Evolutionary conservation across 2,329 filamentous ascomycete species (phyloP).

Genomic region (Sporothrix pseudoabietina): DNA sequence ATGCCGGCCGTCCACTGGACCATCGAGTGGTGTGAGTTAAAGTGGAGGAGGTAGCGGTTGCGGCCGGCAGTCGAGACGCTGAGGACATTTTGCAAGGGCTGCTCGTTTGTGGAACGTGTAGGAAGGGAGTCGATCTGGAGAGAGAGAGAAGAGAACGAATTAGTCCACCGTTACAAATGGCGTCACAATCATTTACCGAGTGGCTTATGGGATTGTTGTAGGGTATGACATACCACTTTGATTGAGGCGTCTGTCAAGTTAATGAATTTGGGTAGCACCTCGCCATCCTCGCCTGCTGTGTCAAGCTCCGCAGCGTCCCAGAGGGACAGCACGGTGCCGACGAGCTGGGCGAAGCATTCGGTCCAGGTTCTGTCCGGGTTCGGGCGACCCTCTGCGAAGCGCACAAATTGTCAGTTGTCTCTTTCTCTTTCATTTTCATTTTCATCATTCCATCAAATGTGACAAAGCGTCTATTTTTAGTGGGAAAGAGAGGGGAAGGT

Average conservation of each 20-base stretch:
- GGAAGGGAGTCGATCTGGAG: constrained; percentile 82
- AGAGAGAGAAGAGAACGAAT: background rate
- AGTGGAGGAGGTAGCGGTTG: constrained; percentile 93
- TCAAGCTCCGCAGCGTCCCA: constrained; percentile 96
- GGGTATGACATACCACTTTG: constrained; percentile 73
- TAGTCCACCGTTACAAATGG: background rate
- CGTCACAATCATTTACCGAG: background rate
- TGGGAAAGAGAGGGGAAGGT: constrained; percentile 36
- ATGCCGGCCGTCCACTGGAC: constrained; percentile 97
- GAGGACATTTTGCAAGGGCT: constrained; percentile 88
- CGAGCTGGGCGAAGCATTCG: constrained; percentile 95
- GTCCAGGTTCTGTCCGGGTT: constrained; percentile 88
- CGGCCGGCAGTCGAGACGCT: constrained; percentile 94
- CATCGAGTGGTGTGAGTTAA: constrained; percentile 90
- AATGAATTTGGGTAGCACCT: constrained; percentile 67
- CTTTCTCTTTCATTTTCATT: background rate
- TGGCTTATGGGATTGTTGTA: background rate
- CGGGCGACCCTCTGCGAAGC: constrained; percentile 72
- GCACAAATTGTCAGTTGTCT: constrained; percentile 36
- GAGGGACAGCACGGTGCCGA: constrained; percentile 89
- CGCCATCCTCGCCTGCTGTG: constrained; percentile 74
- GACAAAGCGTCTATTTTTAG: background rate
- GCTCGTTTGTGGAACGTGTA: constrained; percentile 73
- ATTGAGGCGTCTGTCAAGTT: constrained; percentile 97
- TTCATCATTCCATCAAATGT: constrained; percentile 23